Percentiles rank a stretch among this genome's conserved stretches.
Evolutionary conservation across 2,329 filamentous ascomycete genomes (phyloP).

Genomic region (Penicillium sp.): DNA sequence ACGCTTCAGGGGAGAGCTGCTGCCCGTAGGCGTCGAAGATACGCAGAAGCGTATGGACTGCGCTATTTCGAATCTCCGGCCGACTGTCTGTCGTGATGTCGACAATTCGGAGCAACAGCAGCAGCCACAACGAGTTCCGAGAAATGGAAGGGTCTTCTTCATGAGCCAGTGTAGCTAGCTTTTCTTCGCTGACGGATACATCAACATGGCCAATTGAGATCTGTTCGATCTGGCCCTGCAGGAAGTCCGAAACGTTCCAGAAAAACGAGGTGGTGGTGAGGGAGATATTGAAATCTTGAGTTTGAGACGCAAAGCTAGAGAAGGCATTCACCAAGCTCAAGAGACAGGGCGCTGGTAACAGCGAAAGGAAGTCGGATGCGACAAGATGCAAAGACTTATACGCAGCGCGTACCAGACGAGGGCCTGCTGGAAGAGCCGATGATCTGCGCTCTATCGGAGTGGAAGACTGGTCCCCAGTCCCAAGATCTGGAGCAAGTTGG

Average conservation of each 20-base stretch:
- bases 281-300: constrained; percentile 88
- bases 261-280: constrained; percentile 91
- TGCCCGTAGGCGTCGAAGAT: constrained; percentile 90
- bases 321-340: constrained; percentile 75
- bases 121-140: constrained; percentile 27
- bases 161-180: constrained; percentile 51
- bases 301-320: constrained; percentile 78
- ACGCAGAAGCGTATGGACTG: constrained; percentile 78
- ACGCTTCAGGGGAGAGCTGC: constrained; percentile 65
- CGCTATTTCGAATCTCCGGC: constrained; percentile 46
- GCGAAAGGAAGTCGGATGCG: constrained; percentile 82
- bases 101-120: constrained; percentile 35
- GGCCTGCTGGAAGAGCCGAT: constrained; percentile 43
- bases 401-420: constrained; percentile 70
- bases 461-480: constrained; percentile 18
- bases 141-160: constrained; percentile 53
- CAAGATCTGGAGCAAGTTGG: constrained; percentile 37
- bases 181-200: constrained; percentile 47
- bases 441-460: constrained; percentile 14
- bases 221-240: constrained; percentile 47
- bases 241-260: constrained; percentile 86
- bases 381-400: constrained; percentile 87
- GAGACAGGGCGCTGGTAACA: constrained; percentile 62
- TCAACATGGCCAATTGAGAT: constrained; percentile 34
- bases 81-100: constrained; percentile 36